Evolutionary conservation across 2,329 filamentous ascomycete genomes (phyloP), one percentile per base, ranked within the genome.

Genomic region (Annulohypoxylon truncatum): DNA sequence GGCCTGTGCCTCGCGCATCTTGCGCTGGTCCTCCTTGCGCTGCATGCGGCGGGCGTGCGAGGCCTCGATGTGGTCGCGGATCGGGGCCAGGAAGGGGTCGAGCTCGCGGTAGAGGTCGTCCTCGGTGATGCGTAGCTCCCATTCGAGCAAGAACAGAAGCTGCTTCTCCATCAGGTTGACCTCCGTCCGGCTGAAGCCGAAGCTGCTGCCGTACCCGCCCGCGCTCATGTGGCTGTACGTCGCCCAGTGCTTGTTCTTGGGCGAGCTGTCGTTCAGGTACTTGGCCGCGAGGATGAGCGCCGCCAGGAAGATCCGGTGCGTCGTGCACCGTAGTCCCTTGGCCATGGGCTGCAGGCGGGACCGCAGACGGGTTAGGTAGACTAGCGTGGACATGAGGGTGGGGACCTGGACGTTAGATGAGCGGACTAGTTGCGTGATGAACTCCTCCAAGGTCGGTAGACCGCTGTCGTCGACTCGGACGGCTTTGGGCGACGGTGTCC

Each of bases 161-260:
- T 99, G 96, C 87, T 97, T 96, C 87, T 99, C 96, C 96, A 99
- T 99, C 68, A 98, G 86, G 84, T 99, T 99, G 75, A 99, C 96
- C 82, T 99, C 96, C 33, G 93, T 96, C 72, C 94, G 87, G 75
- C 90, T 95, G 85, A 99, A 98, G 73, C 94, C 92, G 76, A 98
- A 99, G 76, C 85, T 88, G n/a, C n/a, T n/a, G n/a, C n/a, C n/a
- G 77, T 83, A 85, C 67, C 74, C 77, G 7, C 84, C 82, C 9
- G 89, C 89, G 78, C 85, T 91, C 73, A 97, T 90, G 74, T 90
- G 83, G 65, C 92, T 97, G 85, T 98, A 99, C 75, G 90, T 91
- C 71, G 96, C 94, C 96, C 96, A 99, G 86, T 99, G 96, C 89
- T 98, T 98, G 88, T 99, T 99, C 90, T 98, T 98, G 69, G 96